Conservation (phyloP, 2,329 filamentous ascomycete species). For the Trichophaea hybrida region DNA sequence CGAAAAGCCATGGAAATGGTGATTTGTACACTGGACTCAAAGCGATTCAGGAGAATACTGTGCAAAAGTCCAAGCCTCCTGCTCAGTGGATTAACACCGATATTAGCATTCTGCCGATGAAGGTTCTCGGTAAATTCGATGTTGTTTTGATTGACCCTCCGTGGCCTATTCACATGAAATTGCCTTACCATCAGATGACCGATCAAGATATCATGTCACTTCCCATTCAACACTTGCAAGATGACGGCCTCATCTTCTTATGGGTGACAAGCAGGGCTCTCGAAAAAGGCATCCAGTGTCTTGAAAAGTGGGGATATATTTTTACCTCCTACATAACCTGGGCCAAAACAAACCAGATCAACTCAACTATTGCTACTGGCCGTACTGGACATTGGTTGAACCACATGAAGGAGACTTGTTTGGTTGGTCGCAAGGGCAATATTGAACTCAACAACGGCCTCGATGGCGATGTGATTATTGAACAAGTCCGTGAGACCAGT, state of each 20-base stretch:
- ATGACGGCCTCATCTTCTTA: constrained; percentile 15
- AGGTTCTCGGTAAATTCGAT: constrained; percentile 11
- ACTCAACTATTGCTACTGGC: constrained; percentile 12
- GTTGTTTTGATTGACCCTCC: constrained; percentile 17
- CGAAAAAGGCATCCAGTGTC: constrained; percentile 8
- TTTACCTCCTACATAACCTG: constrained; percentile 12
- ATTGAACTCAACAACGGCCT: constrained; percentile 1
- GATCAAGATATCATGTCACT: constrained; percentile 15
- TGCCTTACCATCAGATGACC: constrained; percentile 17
- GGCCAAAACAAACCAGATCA: constrained; percentile 19
- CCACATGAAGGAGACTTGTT: constrained; percentile 17
- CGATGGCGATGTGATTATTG: constrained; percentile 11
- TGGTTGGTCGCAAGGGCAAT: constrained; percentile 15
- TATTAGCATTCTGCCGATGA: constrained; percentile 6
- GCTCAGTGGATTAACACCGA: constrained; percentile 17
- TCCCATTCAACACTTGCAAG: constrained; percentile 12
- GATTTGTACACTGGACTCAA: background rate
- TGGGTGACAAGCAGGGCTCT: constrained; percentile 15
- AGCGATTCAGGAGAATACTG: background rate
- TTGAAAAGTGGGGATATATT: constrained; percentile 16
- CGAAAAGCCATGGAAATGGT: background rate
- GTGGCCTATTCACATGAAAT: constrained; percentile 19
- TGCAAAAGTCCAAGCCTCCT: background rate
- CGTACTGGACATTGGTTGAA: constrained; percentile 20
- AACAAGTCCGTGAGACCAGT: constrained; percentile 13